A percentile compares a stretch with the other conserved stretches of the same genome.
Evolutionary conservation across 176 grass and related monocot genomes (phyloP).

Genomic region (Ensete glaucum): DNA sequence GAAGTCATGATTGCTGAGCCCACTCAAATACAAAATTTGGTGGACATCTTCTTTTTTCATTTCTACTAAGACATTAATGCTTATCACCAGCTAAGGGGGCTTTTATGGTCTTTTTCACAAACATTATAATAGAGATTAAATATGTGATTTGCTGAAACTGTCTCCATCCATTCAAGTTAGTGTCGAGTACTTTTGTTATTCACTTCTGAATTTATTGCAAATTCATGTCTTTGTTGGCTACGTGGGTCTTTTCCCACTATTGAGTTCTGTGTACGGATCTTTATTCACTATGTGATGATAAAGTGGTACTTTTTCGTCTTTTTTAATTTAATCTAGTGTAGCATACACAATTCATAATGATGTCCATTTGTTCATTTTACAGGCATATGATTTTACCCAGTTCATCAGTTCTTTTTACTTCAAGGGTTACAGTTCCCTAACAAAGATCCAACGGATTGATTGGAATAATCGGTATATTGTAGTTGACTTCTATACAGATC

Average conservation of each 20-base stretch:
- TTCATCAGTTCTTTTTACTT: conserved; percentile 73
- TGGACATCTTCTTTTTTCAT: too few species aligned
- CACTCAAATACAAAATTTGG: neutral
- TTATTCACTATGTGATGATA: too few species aligned
- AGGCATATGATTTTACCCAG: conserved; percentile 69
- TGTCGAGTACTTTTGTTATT: too few species aligned
- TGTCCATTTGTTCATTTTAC: neutral
- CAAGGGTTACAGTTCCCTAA: conserved; percentile 82
- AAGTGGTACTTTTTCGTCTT: too few species aligned
- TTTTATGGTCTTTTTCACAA: too few species aligned
- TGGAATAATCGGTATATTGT: conserved; percentile 86
- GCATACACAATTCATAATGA: neutral
- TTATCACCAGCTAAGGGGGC: too few species aligned
- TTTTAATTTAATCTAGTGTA: neutral
- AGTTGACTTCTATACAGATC: neutral
- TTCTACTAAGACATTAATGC: too few species aligned
- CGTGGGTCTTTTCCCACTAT: too few species aligned
- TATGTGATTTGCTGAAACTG: too few species aligned
- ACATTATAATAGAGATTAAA: too few species aligned
- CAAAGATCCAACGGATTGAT: conserved; percentile 74
- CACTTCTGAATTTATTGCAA: neutral
- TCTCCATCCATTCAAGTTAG: too few species aligned
- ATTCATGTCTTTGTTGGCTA: neutral
- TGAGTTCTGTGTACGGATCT: too few species aligned
- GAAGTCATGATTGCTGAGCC: neutral